Evolutionary conservation across 331 rosid genomes (phyloP).

Genomic region (Stylosanthes scabra): DNA sequence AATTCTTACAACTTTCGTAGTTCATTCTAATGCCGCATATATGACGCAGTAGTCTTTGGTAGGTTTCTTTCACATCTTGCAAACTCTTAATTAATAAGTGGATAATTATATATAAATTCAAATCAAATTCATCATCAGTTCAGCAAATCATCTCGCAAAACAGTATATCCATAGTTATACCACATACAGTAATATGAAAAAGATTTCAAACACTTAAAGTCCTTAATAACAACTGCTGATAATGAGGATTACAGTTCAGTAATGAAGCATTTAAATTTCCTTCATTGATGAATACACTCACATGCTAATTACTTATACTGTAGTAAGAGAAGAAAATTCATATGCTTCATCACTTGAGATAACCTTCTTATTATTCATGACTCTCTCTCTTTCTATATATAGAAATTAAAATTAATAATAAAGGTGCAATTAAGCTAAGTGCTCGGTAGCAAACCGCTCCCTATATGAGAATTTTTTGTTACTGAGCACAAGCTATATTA

Average conservation of each 20-base stretch:
- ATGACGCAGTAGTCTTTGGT: no score
- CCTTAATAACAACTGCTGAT: not conserved
- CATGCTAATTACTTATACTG: conserved; percentile 18
- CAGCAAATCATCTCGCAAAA: no score
- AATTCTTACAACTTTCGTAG: no score
- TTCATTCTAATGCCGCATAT: no score
- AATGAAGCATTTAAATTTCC: conserved; percentile 83
- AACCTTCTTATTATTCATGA: conserved; percentile 44
- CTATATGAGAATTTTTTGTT: conserved; percentile 67
- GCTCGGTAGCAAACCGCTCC: conserved; percentile 77
- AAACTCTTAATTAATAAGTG: no score
- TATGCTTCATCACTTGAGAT: conserved; percentile 70
- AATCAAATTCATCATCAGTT: not conserved
- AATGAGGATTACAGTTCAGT: conserved; percentile 42
- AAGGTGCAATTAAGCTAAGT: conserved; percentile 26
- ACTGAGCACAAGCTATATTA: conserved; percentile 57
- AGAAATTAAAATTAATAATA: no score
- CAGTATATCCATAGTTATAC: not conserved
- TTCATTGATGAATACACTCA: conserved; percentile 34
- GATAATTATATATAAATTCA: not conserved
- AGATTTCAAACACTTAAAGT: conserved; percentile 17
- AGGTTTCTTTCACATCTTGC: no score
- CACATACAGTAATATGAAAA: not conserved
- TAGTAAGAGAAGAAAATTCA: conserved; percentile 67
- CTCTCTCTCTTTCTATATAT: not conserved